Evolutionary conservation across 2,329 filamentous ascomycete species (phyloP).

Genomic region (Ophiostoma novo-ulmi): DNA sequence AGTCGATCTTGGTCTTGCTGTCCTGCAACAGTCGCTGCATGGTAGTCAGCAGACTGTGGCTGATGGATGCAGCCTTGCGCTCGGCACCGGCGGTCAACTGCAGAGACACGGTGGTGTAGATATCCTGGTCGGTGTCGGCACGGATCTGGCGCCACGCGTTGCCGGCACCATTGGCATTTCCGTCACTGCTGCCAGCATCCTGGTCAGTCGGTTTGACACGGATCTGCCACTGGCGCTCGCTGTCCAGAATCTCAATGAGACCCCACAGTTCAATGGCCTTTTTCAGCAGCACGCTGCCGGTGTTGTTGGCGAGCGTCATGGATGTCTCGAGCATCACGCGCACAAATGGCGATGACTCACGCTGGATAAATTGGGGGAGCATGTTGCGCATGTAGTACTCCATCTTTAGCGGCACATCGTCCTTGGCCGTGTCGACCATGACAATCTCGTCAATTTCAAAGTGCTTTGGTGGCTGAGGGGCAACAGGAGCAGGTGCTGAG

Average conservation of each 20-base stretch:
- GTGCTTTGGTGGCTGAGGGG: constrained; percentile 31
- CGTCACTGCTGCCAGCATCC: neutral
- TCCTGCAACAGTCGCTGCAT: constrained; percentile 59
- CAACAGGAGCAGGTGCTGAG: constrained; percentile 32
- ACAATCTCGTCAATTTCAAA: constrained; percentile 35
- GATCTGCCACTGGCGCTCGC: constrained; percentile 58
- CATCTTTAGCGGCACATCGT: constrained; percentile 55
- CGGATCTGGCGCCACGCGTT: constrained; percentile 43
- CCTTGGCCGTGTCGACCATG: constrained; percentile 57
- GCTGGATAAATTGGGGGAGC: constrained; percentile 52
- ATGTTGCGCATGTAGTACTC: constrained; percentile 57
- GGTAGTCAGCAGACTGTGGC: constrained; percentile 52
- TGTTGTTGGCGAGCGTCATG: constrained; percentile 42
- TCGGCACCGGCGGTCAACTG: constrained; percentile 62
- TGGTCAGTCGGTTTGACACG: constrained; percentile 40
- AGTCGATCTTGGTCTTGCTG: constrained; percentile 55
- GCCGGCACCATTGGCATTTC: neutral
- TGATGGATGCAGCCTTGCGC: constrained; percentile 56
- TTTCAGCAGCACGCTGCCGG: constrained; percentile 50
- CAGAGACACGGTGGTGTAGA: constrained; percentile 57
- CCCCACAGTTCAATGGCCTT: constrained; percentile 61
- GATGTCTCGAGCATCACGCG: constrained; percentile 52
- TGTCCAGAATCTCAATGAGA: constrained; percentile 60
- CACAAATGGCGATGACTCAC: constrained; percentile 57
- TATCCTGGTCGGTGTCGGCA: constrained; percentile 50